Conservation (phyloP, 768 basidiomycete species). For the Pulveroboletus sp. region DNA sequence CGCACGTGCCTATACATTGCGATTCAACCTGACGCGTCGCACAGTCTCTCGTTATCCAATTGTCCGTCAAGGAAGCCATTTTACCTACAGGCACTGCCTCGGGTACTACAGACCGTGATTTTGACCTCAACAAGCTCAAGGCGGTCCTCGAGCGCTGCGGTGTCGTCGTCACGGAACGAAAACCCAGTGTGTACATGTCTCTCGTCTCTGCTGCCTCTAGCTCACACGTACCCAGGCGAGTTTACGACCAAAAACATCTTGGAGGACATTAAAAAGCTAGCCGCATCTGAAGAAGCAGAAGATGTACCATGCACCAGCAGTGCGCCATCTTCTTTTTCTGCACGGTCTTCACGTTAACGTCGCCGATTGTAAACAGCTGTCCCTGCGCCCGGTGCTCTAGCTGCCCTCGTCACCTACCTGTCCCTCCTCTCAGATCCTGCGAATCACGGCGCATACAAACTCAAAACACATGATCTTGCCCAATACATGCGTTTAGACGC, state of each 20-base stretch:
- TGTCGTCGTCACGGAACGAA: conserved; percentile 86
- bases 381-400: conserved; percentile 70
- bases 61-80: conserved; percentile 95
- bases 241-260: conserved; percentile 76
- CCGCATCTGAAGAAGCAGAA: conserved; percentile 27
- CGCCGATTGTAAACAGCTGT: conserved; percentile 44
- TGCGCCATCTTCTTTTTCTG: neutral
- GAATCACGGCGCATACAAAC: conserved; percentile 74
- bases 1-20: conserved; percentile 5
- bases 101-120: conserved; percentile 73
- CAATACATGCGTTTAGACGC: conserved; percentile 97
- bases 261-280: conserved; percentile 60
- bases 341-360: neutral
- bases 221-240: conserved; percentile 51
- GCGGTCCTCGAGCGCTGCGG: conserved; percentile 86
- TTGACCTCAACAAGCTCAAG: conserved; percentile 83
- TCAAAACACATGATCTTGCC: conserved; percentile 84
- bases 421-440: conserved; percentile 70
- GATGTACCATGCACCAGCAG: conserved; percentile 13
- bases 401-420: conserved; percentile 81
- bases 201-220: neutral
- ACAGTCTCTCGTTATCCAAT: conserved; percentile 90
- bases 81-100: conserved; percentile 68
- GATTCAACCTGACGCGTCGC: neutral
- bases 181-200: conserved; percentile 55